Percentiles rank a stretch among this genome's conserved stretches.
Evolutionary conservation across 179 eudicot species (phyloP).

Genomic region (Spinacia oleracea): DNA sequence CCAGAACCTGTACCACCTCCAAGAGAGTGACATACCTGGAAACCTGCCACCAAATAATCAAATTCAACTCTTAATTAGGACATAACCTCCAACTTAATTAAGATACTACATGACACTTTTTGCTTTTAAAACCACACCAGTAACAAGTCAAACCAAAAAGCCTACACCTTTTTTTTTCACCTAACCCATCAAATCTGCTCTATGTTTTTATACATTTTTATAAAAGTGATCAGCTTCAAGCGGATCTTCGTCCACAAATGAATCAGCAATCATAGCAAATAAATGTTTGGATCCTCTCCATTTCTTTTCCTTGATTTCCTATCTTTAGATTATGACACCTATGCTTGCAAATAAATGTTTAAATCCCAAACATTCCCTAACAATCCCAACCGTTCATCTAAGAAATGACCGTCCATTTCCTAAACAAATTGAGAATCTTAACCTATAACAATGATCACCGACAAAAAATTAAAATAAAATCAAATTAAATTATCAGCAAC

Average conservation of each 20-base stretch:
- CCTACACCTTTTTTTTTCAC: not conserved
- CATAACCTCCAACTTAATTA: not conserved
- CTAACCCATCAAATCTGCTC: not conserved
- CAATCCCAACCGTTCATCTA: not conserved
- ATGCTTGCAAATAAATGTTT: too few species aligned
- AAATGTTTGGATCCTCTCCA: not conserved
- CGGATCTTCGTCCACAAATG: not conserved
- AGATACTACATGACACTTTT: not conserved
- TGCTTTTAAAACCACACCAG: not conserved
- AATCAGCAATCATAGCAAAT: not conserved
- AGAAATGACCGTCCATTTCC: not conserved
- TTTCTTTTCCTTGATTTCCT: too few species aligned
- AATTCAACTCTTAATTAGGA: not conserved
- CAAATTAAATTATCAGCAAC: not conserved
- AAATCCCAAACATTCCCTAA: too few species aligned
- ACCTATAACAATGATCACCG: not conserved
- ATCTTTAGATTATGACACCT: too few species aligned
- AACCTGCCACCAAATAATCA: slow-evolving; percentile 40
- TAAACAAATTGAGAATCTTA: not conserved
- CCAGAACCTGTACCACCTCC: slow-evolving; percentile 22
- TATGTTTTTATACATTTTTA: too few species aligned
- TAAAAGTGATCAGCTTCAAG: not conserved
- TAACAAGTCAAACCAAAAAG: slow-evolving; percentile 10
- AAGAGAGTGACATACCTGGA: slow-evolving; percentile 75
- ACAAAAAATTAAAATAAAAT: not conserved